Conservation (phyloP, 148 eudicot species). For the Chenopodium berlandieri region DNA sequence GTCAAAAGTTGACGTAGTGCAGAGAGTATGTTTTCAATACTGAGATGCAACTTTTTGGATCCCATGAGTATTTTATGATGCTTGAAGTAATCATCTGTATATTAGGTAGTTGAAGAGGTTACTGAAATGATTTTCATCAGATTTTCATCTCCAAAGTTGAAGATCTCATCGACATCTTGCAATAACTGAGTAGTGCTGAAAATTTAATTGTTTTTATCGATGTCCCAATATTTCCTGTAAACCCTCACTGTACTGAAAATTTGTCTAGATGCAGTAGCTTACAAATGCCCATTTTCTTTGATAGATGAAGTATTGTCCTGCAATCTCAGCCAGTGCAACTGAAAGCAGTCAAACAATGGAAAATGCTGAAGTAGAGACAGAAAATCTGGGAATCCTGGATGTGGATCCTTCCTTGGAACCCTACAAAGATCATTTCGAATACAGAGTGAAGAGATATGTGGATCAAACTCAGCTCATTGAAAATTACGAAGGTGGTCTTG, state of each 20-base stretch:
- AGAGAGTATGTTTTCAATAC: slow-evolving; percentile 39
- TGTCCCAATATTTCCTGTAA: neutral
- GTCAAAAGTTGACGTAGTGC: slow-evolving; percentile 25
- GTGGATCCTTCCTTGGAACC: slow-evolving; percentile 66
- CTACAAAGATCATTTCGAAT: slow-evolving; percentile 68
- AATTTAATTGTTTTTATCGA: neutral
- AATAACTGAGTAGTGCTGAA: neutral
- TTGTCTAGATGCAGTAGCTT: neutral
- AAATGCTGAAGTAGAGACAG: slow-evolving; percentile 39
- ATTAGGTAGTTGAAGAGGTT: neutral
- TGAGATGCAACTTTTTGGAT: neutral
- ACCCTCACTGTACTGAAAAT: neutral
- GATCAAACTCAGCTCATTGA: slow-evolving; percentile 76
- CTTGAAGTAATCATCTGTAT: neutral
- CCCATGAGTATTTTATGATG: neutral
- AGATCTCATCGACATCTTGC: slow-evolving; percentile 4
- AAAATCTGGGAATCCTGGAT: slow-evolving; percentile 47
- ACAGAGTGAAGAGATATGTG: slow-evolving; percentile 60
- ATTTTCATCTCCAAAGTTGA: neutral
- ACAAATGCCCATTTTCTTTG: neutral
- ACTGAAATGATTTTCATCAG: neutral
- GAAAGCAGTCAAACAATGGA: slow-evolving; percentile 53
- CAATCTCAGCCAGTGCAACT: slow-evolving; percentile 47
- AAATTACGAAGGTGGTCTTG: slow-evolving; percentile 81
- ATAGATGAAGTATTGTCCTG: slow-evolving; percentile 42